Evolutionary conservation across 1,284 basidiomycete genomes (phyloP), one percentile per base, ranked within the genome.

Genomic region (Paramarasmius palmivorus): DNA sequence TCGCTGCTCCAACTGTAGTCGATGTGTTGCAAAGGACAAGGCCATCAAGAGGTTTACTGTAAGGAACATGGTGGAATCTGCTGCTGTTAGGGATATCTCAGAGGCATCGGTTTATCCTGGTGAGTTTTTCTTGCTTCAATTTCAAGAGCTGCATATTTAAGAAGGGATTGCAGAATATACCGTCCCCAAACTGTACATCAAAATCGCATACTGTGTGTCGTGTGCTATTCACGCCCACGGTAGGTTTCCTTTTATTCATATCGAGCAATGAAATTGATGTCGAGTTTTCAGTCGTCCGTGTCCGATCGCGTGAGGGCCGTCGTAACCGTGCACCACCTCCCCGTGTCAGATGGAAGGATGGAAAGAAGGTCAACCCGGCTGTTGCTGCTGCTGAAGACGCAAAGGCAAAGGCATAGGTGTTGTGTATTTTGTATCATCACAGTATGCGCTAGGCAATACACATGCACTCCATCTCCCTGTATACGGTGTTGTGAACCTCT

Each of bases 11-110:
- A 99, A 99, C 89, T 99, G 96, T 85, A 93, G 93, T 68, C 91
- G 94, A 61, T 91, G 86, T 68, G 92, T 95, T 52, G 86, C 79
- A 62, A 96, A 95, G 85, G 97, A 99, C 84, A 99, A 98, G 88
- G 96, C 97, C 63, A 98, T 99, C 90, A 99, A 99, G 84, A 84
- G 96, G 58, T 98, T 98, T 87, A 98, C 95, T 52, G 95, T 99
- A 69, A 90, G 95, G 76, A 99, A 99, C 88, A 99, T 99, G 91
- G 95, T 99, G 59, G 95, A 99, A 84, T 92, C 93, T 68, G 96
- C 96, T 55, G 96, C 96, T 59, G 92, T 99, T 65, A 85, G 96
- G 67, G 96, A 99, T 81, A 90, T 99, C 72, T 93, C 89, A 71
- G 97, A 99, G 68, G 95, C 96, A 50, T 92, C 88, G 63, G 91